These are phyloP conservation scores for Aureobasidium pullulans DNA, from an alignment of 2,329 filamentous ascomycete genomes.

Conservation along the genomic window DNA sequence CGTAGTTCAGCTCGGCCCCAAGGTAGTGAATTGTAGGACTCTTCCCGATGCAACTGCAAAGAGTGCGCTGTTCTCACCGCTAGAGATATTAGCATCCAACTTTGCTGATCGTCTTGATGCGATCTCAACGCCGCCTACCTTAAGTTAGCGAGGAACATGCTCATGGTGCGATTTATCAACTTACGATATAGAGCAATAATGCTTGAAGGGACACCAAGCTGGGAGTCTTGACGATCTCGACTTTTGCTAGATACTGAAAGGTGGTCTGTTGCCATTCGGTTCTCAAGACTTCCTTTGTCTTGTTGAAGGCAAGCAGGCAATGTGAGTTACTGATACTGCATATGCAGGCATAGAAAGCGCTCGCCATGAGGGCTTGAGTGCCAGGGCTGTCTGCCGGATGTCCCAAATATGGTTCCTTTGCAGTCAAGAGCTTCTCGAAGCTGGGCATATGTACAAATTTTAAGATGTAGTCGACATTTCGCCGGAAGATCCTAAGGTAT, in stretches of 20 bases:
- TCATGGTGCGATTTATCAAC: neutral
- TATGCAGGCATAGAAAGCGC: constrained; percentile 5
- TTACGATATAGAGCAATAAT: neutral
- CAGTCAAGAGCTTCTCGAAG: neutral
- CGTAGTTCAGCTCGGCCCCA: constrained; percentile 1
- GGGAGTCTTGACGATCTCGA: neutral
- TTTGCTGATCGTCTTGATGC: constrained; percentile 10
- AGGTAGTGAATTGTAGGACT: neutral
- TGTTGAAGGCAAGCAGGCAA: neutral
- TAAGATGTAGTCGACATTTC: neutral
- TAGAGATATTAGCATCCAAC: constrained; percentile 4
- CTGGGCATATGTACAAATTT: constrained; percentile 2
- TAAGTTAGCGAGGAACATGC: neutral
- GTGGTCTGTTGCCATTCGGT: neutral
- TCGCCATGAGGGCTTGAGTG: neutral
- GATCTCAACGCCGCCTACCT: neutral
- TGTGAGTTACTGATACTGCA: constrained; percentile 8
- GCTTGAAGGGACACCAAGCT: constrained; percentile 3
- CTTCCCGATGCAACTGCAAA: constrained; percentile 4
- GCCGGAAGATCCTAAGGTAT: constrained; percentile 1
- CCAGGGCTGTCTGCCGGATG: neutral
- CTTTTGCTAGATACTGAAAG: neutral
- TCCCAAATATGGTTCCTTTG: constrained; percentile 2
- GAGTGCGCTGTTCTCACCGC: constrained; percentile 4
- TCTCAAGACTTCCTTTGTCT: neutral